Conservation (phyloP, 1,284 basidiomycete genomes). For the Cryptococcus sp. region DNA sequence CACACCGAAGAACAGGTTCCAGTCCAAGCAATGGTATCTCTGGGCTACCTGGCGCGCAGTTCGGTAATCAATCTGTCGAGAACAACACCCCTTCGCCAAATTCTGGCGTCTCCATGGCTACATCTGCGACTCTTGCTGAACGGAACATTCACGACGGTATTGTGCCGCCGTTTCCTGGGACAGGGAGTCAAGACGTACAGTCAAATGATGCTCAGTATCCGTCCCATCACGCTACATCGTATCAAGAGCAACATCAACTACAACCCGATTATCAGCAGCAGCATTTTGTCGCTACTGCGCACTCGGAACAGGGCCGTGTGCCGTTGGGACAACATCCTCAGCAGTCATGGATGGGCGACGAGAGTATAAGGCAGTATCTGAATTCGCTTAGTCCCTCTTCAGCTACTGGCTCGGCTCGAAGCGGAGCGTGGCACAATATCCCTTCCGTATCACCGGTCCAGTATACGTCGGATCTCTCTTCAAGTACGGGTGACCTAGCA, state of each 20-base stretch:
- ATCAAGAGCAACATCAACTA: background rate
- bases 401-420: background rate
- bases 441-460: background rate
- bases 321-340: slow-evolving; percentile 1
- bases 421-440: background rate
- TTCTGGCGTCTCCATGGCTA: slow-evolving; percentile 18
- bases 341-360: slow-evolving; percentile 9
- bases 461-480: background rate
- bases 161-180: slow-evolving; percentile 23
- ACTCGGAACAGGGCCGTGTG: background rate
- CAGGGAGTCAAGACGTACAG: background rate
- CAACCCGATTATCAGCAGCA: background rate
- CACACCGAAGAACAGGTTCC: slow-evolving; percentile 9
- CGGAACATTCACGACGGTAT: slow-evolving; percentile 18
- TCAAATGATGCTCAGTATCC: background rate
- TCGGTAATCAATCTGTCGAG: background rate
- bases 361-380: slow-evolving; percentile 11
- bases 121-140: slow-evolving; percentile 23
- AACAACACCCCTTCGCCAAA: slow-evolving; percentile 17
- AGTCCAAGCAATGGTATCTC: slow-evolving; percentile 5
- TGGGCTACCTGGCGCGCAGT: background rate
- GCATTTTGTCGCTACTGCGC: background rate
- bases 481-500: slow-evolving; percentile 1
- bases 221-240: background rate
- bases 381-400: slow-evolving; percentile 3